These are phyloP conservation scores for Candida berthetii DNA, from an alignment of 805 yeast species.

Conservation along the genomic window DNA sequence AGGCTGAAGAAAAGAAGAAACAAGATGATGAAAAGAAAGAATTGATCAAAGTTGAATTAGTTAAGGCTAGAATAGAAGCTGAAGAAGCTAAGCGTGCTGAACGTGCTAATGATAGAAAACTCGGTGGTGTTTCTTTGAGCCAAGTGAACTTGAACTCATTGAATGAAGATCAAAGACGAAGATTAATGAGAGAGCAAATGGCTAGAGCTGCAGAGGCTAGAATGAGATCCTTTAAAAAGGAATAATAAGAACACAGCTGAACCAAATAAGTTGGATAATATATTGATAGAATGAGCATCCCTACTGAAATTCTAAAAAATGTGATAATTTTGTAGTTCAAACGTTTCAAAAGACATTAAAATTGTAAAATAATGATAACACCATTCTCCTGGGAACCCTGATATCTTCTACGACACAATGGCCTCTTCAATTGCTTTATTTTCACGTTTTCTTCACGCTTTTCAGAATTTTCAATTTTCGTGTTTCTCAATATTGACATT, in stretches of 20 bases:
- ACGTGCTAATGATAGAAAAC: slow-evolving; percentile 30
- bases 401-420: too few species aligned
- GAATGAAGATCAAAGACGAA: slow-evolving; percentile 65
- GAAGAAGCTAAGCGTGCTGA: slow-evolving; percentile 19
- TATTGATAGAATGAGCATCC: too few species aligned
- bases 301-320: not conserved
- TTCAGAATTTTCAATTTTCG: not conserved
- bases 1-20: slow-evolving; percentile 29
- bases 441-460: not conserved
- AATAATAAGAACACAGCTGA: slow-evolving; percentile 11
- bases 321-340: too few species aligned
- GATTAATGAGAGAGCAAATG: slow-evolving; percentile 87
- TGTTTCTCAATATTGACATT: too few species aligned
- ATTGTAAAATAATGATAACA: too few species aligned
- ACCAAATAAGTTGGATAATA: slow-evolving; percentile 15
- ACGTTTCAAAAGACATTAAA: too few species aligned
- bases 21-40: slow-evolving; percentile 33
- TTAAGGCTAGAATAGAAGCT: slow-evolving; percentile 31
- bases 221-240: slow-evolving; percentile 24
- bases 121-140: slow-evolving; percentile 21
- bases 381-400: too few species aligned
- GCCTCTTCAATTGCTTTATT: too few species aligned
- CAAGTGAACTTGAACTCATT: slow-evolving; percentile 52
- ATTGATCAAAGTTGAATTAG: slow-evolving; percentile 37
- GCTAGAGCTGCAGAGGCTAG: slow-evolving; percentile 97